Evolutionary conservation across 2,329 filamentous ascomycete species (phyloP), one percentile per base, ranked within the genome.

Genomic region (Lecanoromycetidae sp.): DNA sequence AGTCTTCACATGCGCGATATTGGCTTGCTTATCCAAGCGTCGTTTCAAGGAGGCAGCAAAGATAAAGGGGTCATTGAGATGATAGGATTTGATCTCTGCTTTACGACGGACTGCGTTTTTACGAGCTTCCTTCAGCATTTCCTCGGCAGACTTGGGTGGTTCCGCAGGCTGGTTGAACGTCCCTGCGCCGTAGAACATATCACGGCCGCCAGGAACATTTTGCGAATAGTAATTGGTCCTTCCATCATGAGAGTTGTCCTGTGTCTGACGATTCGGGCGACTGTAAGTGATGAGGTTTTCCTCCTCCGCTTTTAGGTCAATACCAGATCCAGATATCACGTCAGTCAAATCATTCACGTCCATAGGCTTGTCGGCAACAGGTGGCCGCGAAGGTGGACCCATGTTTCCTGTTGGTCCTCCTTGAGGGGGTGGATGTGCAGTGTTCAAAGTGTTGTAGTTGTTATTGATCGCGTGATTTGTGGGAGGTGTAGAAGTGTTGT

Each of bases 281-380:
- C 35, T 38, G 23, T 65, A 66, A 36, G 76, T 74, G 36, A 85
- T 80, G 62, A 91, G 72, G 55, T 79, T 84, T 56, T 87, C 84
- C 59, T 93, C 86, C 63, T 94, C 88, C 54, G 87, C 87, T 49
- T 82, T 80, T 38, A 94, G 66, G 67, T 94, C 85, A 53, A 95
- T 87, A 41, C 87, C 87, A 13, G 87, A 90, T 15, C 84, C 85
- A 15, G 82, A 81, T 46, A 94, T 66, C 42, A 87, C 84, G 66
- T 95, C 88, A 54, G 82, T 85, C 37, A 88, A 75, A 57, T 94
- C 86, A 57, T 70, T 71, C 46, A 71, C 61, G 64, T 76, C 64
- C 46, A 71, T 73, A 34, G 70, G 69, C 52, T 49, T 51, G 39
- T 71, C 70, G n/a, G n/a, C n/a, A 10, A 61, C 66, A 10, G 61